Evolutionary conservation across 2,329 filamentous ascomycete species (phyloP).

Genomic region (Endothia cerciana): DNA sequence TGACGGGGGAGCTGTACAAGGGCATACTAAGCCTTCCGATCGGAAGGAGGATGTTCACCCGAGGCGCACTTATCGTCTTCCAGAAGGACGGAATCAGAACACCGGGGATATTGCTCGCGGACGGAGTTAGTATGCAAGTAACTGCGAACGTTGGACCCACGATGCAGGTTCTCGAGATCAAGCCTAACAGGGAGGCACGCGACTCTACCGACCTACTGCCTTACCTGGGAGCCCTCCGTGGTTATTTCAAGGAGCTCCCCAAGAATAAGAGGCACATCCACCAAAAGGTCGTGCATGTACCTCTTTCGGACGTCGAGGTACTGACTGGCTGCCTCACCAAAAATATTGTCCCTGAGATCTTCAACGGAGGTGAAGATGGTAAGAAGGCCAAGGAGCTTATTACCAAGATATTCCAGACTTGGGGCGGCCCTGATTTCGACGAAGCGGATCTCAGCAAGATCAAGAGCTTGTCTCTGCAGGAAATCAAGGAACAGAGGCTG

Average conservation of each 20-base stretch:
- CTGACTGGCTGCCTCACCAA: constrained; percentile 71
- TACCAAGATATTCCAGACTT: constrained; percentile 69
- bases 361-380: constrained; percentile 54
- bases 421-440: constrained; percentile 76
- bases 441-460: constrained; percentile 83
- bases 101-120: constrained; percentile 77
- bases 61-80: constrained; percentile 80
- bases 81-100: constrained; percentile 83
- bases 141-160: constrained; percentile 60
- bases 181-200: constrained; percentile 66
- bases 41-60: constrained; percentile 77
- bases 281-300: constrained; percentile 70
- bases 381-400: constrained; percentile 69
- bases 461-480: constrained; percentile 80
- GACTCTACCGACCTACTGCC: constrained; percentile 86
- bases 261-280: constrained; percentile 68
- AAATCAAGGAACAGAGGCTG: constrained; percentile 73
- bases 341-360: constrained; percentile 63
- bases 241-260: constrained; percentile 69
- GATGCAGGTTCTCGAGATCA: constrained; percentile 80
- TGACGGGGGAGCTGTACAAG: constrained; percentile 82
- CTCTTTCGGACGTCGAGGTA: constrained; percentile 80
- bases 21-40: constrained; percentile 78
- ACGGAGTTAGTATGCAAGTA: constrained; percentile 69
- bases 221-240: constrained; percentile 73